Conservation (phyloP, 2,329 filamentous ascomycete genomes). For the Paraphoma chrysanthemicola region DNA sequence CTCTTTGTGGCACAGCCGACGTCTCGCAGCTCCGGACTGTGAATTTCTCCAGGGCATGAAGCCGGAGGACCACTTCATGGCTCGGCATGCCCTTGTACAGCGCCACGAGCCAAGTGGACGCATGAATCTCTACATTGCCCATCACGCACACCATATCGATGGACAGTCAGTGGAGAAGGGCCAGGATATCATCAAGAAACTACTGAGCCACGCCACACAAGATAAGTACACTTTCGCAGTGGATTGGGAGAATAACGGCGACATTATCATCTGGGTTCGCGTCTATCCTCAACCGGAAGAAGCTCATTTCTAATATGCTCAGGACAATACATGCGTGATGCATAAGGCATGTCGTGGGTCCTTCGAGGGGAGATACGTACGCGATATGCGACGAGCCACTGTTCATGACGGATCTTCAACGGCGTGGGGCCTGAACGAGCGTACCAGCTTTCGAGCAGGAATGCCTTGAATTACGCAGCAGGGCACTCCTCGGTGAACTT, state of each 20-base stretch:
- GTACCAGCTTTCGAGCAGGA: conserved; percentile 10
- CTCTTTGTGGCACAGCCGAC: conserved; percentile 60
- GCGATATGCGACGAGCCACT: conserved; percentile 64
- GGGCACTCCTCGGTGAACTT: neutral
- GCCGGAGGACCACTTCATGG: conserved; percentile 44
- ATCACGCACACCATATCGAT: conserved; percentile 62
- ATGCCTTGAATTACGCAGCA: conserved; percentile 5
- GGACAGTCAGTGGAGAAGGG: conserved; percentile 23
- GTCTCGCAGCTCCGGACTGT: conserved; percentile 54
- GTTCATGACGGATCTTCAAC: conserved; percentile 57
- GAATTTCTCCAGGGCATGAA: conserved; percentile 57
- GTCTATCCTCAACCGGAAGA: neutral
- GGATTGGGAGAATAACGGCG: conserved; percentile 48
- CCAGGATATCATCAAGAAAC: conserved; percentile 47
- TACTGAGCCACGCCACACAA: conserved; percentile 57
- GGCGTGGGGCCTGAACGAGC: conserved; percentile 53
- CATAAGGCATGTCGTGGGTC: conserved; percentile 59
- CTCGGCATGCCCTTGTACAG: conserved; percentile 59
- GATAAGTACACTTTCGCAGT: conserved; percentile 51
- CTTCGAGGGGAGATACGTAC: conserved; percentile 56
- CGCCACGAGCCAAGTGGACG: conserved; percentile 56
- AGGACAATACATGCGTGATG: conserved; percentile 59
- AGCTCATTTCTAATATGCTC: neutral
- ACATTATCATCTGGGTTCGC: conserved; percentile 60
- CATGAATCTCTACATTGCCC: conserved; percentile 61